Conservation (phyloP, 2,329 filamentous ascomycete genomes). For the Botrytis hyacinthi region DNA sequence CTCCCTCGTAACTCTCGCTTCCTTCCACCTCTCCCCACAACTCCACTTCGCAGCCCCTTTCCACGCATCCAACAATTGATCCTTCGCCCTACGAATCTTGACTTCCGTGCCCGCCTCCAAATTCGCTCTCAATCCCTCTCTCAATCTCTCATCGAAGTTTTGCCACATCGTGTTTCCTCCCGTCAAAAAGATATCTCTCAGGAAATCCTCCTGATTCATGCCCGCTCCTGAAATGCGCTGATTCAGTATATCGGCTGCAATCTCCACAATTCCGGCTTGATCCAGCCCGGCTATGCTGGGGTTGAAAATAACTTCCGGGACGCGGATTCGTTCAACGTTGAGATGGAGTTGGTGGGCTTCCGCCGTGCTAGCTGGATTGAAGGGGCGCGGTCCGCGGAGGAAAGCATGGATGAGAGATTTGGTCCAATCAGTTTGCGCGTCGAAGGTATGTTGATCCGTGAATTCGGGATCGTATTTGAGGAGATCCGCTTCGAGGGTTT, state of each 20-base stretch:
- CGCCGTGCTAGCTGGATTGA: conserved; percentile 74
- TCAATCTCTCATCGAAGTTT: conserved; percentile 80
- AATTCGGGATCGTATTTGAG: conserved; percentile 85
- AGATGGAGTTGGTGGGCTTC: conserved; percentile 88
- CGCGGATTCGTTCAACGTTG: conserved; percentile 93
- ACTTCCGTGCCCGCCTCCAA: conserved; percentile 58
- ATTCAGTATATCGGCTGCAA: conserved; percentile 83
- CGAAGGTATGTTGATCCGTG: conserved; percentile 86
- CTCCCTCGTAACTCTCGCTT: conserved; percentile 68
- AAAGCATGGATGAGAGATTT: conserved; percentile 90
- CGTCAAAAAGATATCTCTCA: conserved; percentile 88
- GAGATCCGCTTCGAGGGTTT: conserved; percentile 77
- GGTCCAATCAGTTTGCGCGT: conserved; percentile 93
- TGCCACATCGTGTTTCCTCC: conserved; percentile 88
- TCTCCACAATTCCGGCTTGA: conserved; percentile 90
- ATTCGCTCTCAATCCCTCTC: conserved; percentile 68
- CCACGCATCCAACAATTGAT: conserved; percentile 88
- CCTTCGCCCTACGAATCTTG: conserved; percentile 58
- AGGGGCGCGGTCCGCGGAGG: conserved; percentile 80
- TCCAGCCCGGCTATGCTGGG: conserved; percentile 89
- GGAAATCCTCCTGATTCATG: conserved; percentile 61
- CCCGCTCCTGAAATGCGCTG: conserved; percentile 66
- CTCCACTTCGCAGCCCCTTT: conserved; percentile 88
- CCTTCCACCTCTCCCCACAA: conserved; percentile 55
- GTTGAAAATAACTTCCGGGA: conserved; percentile 90